Evolutionary conservation across 345 rosid species (phyloP), one percentile per base, ranked within the genome.

Genomic region (Barbarea vulgaris): DNA sequence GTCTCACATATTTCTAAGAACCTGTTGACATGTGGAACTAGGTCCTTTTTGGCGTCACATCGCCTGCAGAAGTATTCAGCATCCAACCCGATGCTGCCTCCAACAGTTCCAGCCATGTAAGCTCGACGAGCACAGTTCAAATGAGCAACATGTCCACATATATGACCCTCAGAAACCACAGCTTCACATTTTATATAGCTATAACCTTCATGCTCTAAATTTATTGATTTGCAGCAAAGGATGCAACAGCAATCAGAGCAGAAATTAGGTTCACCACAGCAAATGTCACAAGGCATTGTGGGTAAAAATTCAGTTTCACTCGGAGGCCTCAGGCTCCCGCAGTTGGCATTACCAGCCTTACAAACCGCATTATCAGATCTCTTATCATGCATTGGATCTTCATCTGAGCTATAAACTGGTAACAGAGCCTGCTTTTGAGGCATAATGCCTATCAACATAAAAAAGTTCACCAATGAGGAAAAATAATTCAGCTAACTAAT

Each of bases 81-180:
- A 85, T 90, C 95, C 81, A 94, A 81, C n/a, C 91, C 91, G 14
- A 94, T 87, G 70, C 83, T 84, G 74, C 97, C 98, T 72, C 96
- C 96, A 47, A 90, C 74, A 17, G 89, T 87, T 48, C 96, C 98
- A 81, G 97, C 96, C 92, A 88, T 80, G 80, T 85, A 91, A 61
- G 88, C 82, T 19, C 86, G 87, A 64, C 91, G 92, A 69, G 95
- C 97, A 79, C 97, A 91, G 64, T 82, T 85, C 69, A 91, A n/a
- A 76, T 91, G 97, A 74, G 98, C 91, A 81, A 90, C 80, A 76
- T 91, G 97, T 31, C 92, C 91, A 51, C 98, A 94, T 13, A 84
- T 77, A 68, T 46, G 72, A 64, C 82, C 85, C 56, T 85, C 83
- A 7, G 75, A 73, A 21, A 81, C 86, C 80, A 69, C 42, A 48